Conservation (phyloP, 306 rosid genomes). For the Ormosia emarginata region DNA sequence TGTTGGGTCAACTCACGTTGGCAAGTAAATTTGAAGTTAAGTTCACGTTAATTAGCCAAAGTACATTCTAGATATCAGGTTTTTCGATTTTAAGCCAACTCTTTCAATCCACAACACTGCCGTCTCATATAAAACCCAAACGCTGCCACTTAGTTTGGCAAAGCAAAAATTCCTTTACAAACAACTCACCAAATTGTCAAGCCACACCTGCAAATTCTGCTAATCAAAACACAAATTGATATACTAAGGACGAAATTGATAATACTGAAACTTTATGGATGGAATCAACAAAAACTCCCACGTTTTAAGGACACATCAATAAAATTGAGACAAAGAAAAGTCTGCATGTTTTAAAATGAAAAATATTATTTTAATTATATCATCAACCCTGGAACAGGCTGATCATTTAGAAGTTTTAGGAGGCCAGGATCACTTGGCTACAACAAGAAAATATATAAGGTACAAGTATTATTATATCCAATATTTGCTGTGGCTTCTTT, state of each 20-base stretch:
- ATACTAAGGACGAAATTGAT: neutral
- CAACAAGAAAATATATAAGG: neutral
- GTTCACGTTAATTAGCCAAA: too few species aligned
- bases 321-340: neutral
- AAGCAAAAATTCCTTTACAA: too few species aligned
- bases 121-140: too few species aligned
- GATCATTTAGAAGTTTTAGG: neutral
- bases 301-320: neutral
- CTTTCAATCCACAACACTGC: too few species aligned
- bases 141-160: too few species aligned
- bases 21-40: too few species aligned
- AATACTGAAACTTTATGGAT: neutral
- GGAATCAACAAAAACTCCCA: neutral
- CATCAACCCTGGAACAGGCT: neutral
- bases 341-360: neutral
- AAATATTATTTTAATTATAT: constrained; percentile 9
- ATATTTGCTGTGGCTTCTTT: neutral
- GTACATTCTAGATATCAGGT: too few species aligned
- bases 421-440: neutral
- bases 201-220: too few species aligned
- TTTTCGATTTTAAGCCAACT: too few species aligned
- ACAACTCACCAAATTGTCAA: too few species aligned
- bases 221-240: too few species aligned
- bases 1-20: too few species aligned
- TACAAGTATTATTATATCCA: neutral